A percentile compares a stretch with the other conserved stretches of the same genome.
phyloP scores from a whole-genome alignment of 1,284 basidiomycete species.

The Apiotrichum laibachii region DNA sequence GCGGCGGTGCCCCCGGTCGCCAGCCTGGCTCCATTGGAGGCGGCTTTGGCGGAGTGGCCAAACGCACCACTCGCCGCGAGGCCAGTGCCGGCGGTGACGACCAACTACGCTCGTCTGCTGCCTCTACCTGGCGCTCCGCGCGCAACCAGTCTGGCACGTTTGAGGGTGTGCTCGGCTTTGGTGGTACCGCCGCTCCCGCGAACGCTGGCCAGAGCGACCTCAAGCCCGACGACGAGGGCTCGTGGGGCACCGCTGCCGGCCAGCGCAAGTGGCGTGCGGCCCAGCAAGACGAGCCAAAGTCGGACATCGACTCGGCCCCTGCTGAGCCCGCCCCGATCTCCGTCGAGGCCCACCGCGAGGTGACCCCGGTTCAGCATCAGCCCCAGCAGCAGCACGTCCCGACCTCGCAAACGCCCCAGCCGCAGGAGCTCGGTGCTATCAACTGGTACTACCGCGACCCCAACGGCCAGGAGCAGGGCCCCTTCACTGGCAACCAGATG shows the following conservation, averaged over 20 bases:
- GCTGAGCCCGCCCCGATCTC: neutral
- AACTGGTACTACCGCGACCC: slow-evolving; percentile 93
- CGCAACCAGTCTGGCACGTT: slow-evolving; percentile 44
- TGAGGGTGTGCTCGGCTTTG: slow-evolving; percentile 50
- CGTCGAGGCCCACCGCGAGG: slow-evolving; percentile 22
- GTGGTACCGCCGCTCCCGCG: slow-evolving; percentile 16
- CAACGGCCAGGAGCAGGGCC: slow-evolving; percentile 86
- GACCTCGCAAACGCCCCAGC: slow-evolving; percentile 9
- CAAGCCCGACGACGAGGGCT: slow-evolving; percentile 31
- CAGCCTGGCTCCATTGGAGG: slow-evolving; percentile 43
- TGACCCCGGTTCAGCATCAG: slow-evolving; percentile 13
- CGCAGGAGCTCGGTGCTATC: slow-evolving; percentile 58
- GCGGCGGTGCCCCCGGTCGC: slow-evolving; percentile 3
- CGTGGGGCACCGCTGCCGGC: slow-evolving; percentile 39
- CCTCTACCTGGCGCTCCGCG: slow-evolving; percentile 43
- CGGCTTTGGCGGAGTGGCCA: slow-evolving; percentile 45
- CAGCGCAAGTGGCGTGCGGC: slow-evolving; percentile 41
- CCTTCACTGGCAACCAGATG: slow-evolving; percentile 87
- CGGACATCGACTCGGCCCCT: slow-evolving; percentile 25
- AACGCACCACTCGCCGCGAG: slow-evolving; percentile 22
- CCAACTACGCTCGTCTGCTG: slow-evolving; percentile 18
- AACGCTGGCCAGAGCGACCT: neutral
- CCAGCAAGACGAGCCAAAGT: slow-evolving; percentile 12
- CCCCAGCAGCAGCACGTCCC: slow-evolving; percentile 14
- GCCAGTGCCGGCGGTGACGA: neutral